Evolutionary conservation across 306 rosid genomes (phyloP), one percentile per base, ranked within the genome.

Genomic region (Corylus americana): DNA sequence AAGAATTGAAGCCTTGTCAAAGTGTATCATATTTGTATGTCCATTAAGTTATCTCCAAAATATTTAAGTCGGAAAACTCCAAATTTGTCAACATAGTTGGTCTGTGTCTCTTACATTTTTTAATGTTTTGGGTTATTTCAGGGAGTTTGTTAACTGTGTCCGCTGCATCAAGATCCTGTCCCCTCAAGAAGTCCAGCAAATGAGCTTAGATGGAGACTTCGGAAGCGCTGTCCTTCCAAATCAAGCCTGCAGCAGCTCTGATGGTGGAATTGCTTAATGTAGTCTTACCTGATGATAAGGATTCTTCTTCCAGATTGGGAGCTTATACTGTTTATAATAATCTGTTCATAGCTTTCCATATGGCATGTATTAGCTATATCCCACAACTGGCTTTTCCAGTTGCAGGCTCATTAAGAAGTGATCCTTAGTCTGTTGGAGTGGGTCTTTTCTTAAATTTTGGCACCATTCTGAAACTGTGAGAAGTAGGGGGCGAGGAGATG

Each of bases 231-330:
- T 88, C 81, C 92, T 89, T 71, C 89, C 83, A 70, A 95, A 92
- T 84, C 98, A 95, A 89, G 94, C 98, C 59, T 90, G 97, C 88
- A 95, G 98, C 83, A 91, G 98, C 85, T 92, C 98, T 2, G 98
- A 90, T 13, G 97, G 98, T 1, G 96, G 92, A 75, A 91, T 91
- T 75, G 88, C 93, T 81, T 94, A 74, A 80, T 70, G 83, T 73
- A 69, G 66, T 70, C 72, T 14, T 20, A 63, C 68, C 77, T 79
- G 68, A 7, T 42, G 74, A 87, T 82, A 80, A 86, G 91, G 76
- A 75, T 27, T 79, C 74, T 78, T 80, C 79, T 76, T 79, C 82
- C 50, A 29, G 55, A n/a, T 67, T 67, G 85, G 81, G 79, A 77
- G 80, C 84, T 49, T 68, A 11, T 51, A 37, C 54, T 42, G 70